phyloP scores from a whole-genome alignment of 2,329 filamentous ascomycete genomes.

The Cladobotryum mycophilum region DNA sequence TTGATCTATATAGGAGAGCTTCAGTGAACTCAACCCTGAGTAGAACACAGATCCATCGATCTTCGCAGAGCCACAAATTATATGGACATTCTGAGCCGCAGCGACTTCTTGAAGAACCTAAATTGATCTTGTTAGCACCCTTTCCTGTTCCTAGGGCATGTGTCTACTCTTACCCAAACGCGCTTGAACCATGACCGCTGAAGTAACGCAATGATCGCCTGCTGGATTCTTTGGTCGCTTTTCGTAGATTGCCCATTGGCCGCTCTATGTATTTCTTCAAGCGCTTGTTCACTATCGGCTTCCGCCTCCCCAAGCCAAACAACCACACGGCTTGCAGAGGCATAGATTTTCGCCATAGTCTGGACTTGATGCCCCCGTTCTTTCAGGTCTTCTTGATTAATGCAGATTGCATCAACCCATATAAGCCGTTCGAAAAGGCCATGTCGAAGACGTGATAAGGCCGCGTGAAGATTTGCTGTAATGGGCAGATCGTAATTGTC shows the following conservation, averaged over 20 bases:
- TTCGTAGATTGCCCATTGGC: neutral
- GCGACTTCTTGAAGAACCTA: slow-evolving; percentile 10
- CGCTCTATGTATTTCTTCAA: slow-evolving; percentile 1
- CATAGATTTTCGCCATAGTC: slow-evolving; percentile 9
- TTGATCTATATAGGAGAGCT: neutral
- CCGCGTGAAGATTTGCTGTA: neutral
- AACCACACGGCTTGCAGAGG: slow-evolving; percentile 5
- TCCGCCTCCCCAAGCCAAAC: slow-evolving; percentile 9
- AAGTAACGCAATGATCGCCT: neutral
- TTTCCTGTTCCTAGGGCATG: neutral
- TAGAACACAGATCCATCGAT: slow-evolving; percentile 7
- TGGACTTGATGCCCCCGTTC: slow-evolving; percentile 6
- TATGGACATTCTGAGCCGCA: slow-evolving; percentile 4
- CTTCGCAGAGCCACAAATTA: slow-evolving; percentile 1
- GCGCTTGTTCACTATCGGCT: neutral
- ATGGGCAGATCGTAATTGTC: neutral
- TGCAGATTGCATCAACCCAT: slow-evolving; percentile 3
- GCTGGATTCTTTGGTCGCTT: neutral
- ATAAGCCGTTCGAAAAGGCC: slow-evolving; percentile 1
- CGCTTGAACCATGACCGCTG: slow-evolving; percentile 7
- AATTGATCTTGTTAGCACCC: neutral
- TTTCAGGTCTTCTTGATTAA: neutral
- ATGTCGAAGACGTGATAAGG: slow-evolving; percentile 1
- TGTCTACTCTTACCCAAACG: slow-evolving; percentile 3
- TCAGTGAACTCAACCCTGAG: neutral